Evolutionary conservation across 345 rosid genomes (phyloP).

Genomic region (Conringia planisiliqua): DNA sequence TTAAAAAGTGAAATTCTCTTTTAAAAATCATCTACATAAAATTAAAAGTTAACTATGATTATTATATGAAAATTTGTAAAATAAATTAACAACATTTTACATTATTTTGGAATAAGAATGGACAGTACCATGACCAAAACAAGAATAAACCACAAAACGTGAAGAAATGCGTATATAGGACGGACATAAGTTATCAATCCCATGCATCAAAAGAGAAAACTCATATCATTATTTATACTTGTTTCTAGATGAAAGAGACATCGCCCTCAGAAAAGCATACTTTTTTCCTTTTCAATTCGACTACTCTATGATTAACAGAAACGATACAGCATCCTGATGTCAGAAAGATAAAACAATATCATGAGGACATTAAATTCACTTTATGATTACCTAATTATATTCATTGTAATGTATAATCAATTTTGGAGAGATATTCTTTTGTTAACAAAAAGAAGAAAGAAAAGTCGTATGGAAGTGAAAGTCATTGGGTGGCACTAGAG

Average conservation of each 20-base stretch:
- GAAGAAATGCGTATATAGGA: neutral
- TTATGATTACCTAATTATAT: neutral
- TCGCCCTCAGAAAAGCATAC: neutral
- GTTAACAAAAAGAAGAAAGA: neutral
- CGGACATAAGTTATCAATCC: neutral
- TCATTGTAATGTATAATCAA: neutral
- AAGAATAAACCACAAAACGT: neutral
- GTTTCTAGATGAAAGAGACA: constrained; percentile 23
- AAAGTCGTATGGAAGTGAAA: constrained; percentile 13
- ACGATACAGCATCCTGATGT: constrained; percentile 3
- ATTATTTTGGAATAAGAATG: neutral
- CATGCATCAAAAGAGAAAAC: neutral
- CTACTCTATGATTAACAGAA: neutral
- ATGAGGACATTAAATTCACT: neutral
- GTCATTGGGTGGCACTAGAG: no score
- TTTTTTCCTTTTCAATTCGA: neutral
- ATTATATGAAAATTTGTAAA: no score
- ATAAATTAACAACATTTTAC: no score
- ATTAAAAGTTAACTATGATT: neutral
- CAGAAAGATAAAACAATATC: neutral
- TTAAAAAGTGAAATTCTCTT: no score
- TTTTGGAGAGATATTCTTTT: neutral
- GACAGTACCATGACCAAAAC: neutral
- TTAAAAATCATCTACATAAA: neutral
- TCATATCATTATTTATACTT: neutral